phyloP scores from a whole-genome alignment of 768 basidiomycete species.

The Mycena indigotica region DNA sequence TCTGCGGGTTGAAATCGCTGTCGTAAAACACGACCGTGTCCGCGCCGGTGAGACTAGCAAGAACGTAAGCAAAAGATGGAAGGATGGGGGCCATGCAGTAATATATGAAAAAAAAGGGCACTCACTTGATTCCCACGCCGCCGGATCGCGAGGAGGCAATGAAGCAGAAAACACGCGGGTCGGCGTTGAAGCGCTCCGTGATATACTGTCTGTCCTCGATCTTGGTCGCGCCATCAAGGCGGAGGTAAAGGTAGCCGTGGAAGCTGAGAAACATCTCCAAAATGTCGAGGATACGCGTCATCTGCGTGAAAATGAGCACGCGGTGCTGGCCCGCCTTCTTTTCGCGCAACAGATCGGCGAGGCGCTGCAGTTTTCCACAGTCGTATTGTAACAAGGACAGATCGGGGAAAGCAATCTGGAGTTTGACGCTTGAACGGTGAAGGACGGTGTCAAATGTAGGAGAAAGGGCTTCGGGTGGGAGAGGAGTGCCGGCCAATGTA shows the following conservation, averaged over 20 bases:
- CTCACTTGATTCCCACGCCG: conserved; percentile 93
- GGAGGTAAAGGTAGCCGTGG: conserved; percentile 89
- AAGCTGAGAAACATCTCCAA: conserved; percentile 91
- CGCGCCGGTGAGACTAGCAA: conserved; percentile 72
- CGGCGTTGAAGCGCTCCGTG: conserved; percentile 86
- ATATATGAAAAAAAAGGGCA: conserved; percentile 7
- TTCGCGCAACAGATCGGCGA: conserved; percentile 76
- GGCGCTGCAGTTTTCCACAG: conserved; percentile 90
- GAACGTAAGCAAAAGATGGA: conserved; percentile 22
- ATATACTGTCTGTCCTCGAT: conserved; percentile 92
- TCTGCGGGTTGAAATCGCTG: conserved; percentile 96
- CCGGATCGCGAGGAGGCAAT: conserved; percentile 81
- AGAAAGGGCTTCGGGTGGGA: conserved; percentile 31
- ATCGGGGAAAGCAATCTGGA: conserved; percentile 93
- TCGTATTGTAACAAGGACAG: conserved; percentile 90
- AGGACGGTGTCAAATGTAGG: conserved; percentile 65
- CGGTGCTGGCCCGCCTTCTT: conserved; percentile 89
- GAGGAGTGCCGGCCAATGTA: conserved; percentile 50
- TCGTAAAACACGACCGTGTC: conserved; percentile 98
- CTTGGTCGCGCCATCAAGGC: conserved; percentile 94
- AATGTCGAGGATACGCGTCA: conserved; percentile 93
- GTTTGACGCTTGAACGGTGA: conserved; percentile 76
- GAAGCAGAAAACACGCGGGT: conserved; percentile 80
- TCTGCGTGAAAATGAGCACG: conserved; percentile 94
- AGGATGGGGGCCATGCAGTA: conserved; percentile 24